These are phyloP conservation scores for Monoraphidium neglectum DNA, from an alignment of 139 green algal genomes.

Conservation along the genomic window DNA sequence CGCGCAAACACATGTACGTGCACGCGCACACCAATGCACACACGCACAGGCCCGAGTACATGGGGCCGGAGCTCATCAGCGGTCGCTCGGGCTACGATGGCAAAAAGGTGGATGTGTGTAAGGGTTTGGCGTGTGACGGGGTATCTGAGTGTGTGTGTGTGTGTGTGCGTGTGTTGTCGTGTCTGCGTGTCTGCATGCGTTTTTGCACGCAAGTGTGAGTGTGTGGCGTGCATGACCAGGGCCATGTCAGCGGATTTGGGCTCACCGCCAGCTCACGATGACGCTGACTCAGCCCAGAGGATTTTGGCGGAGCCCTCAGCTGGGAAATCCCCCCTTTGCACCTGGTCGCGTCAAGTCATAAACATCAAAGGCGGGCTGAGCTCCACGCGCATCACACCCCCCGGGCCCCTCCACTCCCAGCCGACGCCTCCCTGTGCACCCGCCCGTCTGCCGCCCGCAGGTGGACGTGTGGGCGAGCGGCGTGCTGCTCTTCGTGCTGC, in stretches of 20 bases:
- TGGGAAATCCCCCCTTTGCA: background rate
- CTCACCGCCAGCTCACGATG: too few relatives aligned
- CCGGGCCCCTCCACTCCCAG: too few relatives aligned
- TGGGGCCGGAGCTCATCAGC: slow-evolving; percentile 60
- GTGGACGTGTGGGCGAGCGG: slow-evolving; percentile 62
- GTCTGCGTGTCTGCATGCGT: too few relatives aligned
- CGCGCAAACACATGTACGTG: too few relatives aligned
- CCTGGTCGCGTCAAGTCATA: slow-evolving; percentile 14
- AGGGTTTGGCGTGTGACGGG: background rate
- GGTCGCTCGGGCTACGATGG: slow-evolving; percentile 53
- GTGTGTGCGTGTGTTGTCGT: too few relatives aligned
- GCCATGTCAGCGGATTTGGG: too few relatives aligned
- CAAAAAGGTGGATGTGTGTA: slow-evolving; percentile 36
- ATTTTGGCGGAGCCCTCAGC: too few relatives aligned
- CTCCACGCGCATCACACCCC: background rate
- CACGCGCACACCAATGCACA: too few relatives aligned
- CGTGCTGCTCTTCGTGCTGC: slow-evolving; percentile 70
- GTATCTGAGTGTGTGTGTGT: background rate
- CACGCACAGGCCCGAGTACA: slow-evolving; percentile 48
- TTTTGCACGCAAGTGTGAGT: too few relatives aligned
- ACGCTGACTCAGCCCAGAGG: too few relatives aligned
- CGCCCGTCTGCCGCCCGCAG: slow-evolving; percentile 42
- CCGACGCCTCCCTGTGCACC: background rate
- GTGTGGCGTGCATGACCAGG: too few relatives aligned
- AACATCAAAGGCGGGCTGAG: slow-evolving; percentile 22